Percentiles rank a stretch among this genome's conserved stretches.
phyloP scores from a whole-genome alignment of 75 land plant genomes.

The Pseudotsuga menziesii region DNA sequence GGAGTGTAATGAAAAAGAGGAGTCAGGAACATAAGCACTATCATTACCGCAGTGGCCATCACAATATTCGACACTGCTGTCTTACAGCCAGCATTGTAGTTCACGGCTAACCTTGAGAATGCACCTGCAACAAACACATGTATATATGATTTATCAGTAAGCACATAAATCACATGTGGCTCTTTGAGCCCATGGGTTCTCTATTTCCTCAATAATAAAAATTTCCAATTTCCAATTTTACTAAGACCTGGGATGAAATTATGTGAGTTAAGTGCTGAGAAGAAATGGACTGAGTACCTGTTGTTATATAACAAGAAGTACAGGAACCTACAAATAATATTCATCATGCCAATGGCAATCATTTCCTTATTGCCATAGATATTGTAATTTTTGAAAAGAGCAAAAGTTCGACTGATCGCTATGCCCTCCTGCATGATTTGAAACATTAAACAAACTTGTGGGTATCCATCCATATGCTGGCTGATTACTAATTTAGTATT shows the following conservation, averaged over 20 bases:
- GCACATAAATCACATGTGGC: too few relatives aligned
- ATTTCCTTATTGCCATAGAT: slow-evolving; percentile 51
- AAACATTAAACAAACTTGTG: too few relatives aligned
- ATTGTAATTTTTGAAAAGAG: slow-evolving; percentile 34
- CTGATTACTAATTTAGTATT: too few relatives aligned
- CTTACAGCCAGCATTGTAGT: slow-evolving; percentile 82
- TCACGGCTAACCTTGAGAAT: slow-evolving; percentile 82
- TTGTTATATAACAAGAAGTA: slow-evolving; percentile 38
- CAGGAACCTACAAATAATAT: slow-evolving; percentile 39
- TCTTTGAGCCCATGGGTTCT: too few relatives aligned
- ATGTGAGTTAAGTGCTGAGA: too few relatives aligned
- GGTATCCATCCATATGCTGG: too few relatives aligned
- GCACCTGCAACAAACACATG: slow-evolving; percentile 47
- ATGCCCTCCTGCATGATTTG: slow-evolving; percentile 23
- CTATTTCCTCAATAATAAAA: too few relatives aligned
- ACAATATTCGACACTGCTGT: slow-evolving; percentile 78
- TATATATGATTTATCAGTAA: too few relatives aligned
- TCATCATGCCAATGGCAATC: slow-evolving; percentile 42
- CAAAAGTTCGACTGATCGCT: slow-evolving; percentile 40
- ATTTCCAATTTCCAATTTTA: too few relatives aligned
- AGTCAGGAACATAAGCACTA: slow-evolving; percentile 63
- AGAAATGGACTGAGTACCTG: slow-evolving; percentile 17
- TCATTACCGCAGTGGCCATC: slow-evolving; percentile 76
- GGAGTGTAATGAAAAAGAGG: slow-evolving; percentile 88
- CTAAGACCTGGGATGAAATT: too few relatives aligned